A percentile compares a stretch with the other conserved stretches of the same genome.
Conservation (phyloP, 176 grass and related monocot genomes). For the Raddia distichophylla region DNA sequence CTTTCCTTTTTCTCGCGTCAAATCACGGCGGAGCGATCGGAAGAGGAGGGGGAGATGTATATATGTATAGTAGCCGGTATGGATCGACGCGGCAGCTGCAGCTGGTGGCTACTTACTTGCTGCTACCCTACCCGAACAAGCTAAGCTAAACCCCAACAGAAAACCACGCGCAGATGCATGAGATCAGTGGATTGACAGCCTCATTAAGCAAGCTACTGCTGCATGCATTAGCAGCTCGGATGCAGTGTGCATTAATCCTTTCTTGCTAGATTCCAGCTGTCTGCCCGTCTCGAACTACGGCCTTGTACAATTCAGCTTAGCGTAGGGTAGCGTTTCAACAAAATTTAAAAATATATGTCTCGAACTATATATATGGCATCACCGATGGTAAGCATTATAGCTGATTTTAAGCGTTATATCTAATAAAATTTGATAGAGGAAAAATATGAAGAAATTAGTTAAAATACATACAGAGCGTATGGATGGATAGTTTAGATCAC, state of each 20-base stretch:
- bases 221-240: background rate
- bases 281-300: background rate
- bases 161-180: background rate
- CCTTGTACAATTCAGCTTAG: too few species aligned
- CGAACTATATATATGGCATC: too few species aligned
- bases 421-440: too few species aligned
- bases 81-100: background rate
- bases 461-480: too few species aligned
- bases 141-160: background rate
- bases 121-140: background rate
- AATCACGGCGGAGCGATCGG: slow-evolving; percentile 56
- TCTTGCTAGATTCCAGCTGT: background rate
- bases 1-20: slow-evolving; percentile 83
- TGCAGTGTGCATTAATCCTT: background rate
- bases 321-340: too few species aligned
- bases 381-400: too few species aligned
- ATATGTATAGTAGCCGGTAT: background rate
- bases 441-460: too few species aligned
- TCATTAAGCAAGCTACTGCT: background rate
- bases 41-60: slow-evolving; percentile 37
- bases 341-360: too few species aligned
- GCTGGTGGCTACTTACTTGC: background rate
- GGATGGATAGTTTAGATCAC: too few species aligned
- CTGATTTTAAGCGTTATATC: too few species aligned
- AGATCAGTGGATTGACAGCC: background rate